Evolutionary conservation across 1,139 yeast species (phyloP).

Genomic region (Pichia sp.): DNA sequence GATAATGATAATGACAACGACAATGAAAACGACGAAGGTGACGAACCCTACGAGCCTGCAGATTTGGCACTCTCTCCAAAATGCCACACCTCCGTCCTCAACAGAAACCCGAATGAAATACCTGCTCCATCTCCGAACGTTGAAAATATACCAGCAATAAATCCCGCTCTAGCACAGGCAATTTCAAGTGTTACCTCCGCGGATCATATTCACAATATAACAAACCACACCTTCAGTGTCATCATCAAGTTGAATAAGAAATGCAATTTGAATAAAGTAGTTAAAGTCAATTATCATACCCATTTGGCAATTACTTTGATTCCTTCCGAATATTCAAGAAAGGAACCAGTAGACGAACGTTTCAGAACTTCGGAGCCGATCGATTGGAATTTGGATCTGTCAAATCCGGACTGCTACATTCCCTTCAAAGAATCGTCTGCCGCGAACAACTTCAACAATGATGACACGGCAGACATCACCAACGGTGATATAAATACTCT

Average conservation of each 20-base stretch:
- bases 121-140: too few species aligned
- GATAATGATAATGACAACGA: slow-evolving; percentile 6
- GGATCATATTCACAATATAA: slow-evolving; percentile 24
- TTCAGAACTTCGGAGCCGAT: slow-evolving; percentile 31
- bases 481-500: slow-evolving; percentile 3
- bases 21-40: slow-evolving; percentile 7
- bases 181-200: neutral
- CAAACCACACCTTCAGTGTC: slow-evolving; percentile 33
- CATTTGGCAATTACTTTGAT: slow-evolving; percentile 31
- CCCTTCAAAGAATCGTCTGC: slow-evolving; percentile 25
- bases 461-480: slow-evolving; percentile 8
- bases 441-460: neutral
- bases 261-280: slow-evolving; percentile 25
- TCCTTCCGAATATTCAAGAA: slow-evolving; percentile 25
- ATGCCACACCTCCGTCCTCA: neutral
- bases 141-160: too few species aligned
- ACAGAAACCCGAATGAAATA: too few species aligned
- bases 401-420: slow-evolving; percentile 33
- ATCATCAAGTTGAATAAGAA: slow-evolving; percentile 28
- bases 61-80: neutral
- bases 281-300: slow-evolving; percentile 30
- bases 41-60: slow-evolving; percentile 4
- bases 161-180: neutral
- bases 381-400: slow-evolving; percentile 32
- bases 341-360: slow-evolving; percentile 27